Base-by-base conservation (phyloP, 2,329 filamentous ascomycete genomes). In the Arthrobotrys sinensis region DNA sequence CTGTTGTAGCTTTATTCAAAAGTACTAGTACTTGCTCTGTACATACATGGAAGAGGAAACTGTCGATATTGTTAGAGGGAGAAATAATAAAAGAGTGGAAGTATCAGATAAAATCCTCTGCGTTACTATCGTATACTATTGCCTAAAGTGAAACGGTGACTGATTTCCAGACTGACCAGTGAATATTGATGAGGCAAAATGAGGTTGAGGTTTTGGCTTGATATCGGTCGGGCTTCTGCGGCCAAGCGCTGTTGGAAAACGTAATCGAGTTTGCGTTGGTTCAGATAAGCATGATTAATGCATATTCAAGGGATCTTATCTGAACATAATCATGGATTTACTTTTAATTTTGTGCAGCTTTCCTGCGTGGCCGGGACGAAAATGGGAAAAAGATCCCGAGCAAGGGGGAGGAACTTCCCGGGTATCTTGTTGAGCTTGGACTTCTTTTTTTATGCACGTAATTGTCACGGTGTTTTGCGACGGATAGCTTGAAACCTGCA, bases 231-330 rank as follows among this genome's bases (percentile, higher is more conserved):
- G 69, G 55, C 60, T 60, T 67, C 50, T 64, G 68, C 57, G 55
- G 14, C 16, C 34, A 16, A 4, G 32, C 16, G 12, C 45, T 64
- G 68, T 71, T 71, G 68, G 36, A 71, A 71, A 66, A 73, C 69
- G 69, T 73, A 73, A 73, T 73, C 24, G 34, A 45, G 28, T 66
- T 73, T 73, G 69, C 52, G 69, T 66, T 73, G 69, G 55, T 36
- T 38, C 21, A 38, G 62, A 66, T 66, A 73, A 66, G 62, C 48
- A 73, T 73, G 62, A 73, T 50, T 60, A 73, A 73, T 63, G 50
- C 60, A 66, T 60, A 64, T 43, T 50, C 66, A 69, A 34, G 6
- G 50, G 38, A 34, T 57, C 40, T 64, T 50, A 60, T 57, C 52
- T 57, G 12, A 32, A 38, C 36, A 38, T 32, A 12, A 38, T n/a